Conservation (phyloP, 306 rosid species). For the Delonix regia region DNA sequence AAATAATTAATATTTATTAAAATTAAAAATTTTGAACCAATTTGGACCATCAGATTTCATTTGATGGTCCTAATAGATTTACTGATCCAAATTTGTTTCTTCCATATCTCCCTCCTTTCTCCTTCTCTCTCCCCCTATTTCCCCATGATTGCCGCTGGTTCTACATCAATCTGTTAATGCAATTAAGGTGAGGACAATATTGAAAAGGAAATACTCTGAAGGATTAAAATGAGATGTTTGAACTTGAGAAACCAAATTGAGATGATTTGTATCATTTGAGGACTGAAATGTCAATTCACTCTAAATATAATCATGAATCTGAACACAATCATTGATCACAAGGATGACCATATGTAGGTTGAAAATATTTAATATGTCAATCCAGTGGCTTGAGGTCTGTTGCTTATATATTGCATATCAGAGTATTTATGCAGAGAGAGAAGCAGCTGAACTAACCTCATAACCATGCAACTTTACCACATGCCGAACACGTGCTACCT, state of each 20-base stretch:
- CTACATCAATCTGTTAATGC: no score
- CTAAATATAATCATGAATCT: slow-evolving; percentile 7
- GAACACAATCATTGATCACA: slow-evolving; percentile 26
- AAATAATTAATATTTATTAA: no score
- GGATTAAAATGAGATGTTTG: not conserved
- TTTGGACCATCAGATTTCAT: no score
- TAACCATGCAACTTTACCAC: slow-evolving; percentile 78
- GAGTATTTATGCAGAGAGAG: slow-evolving; percentile 31
- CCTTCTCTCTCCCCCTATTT: no score
- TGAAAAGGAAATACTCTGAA: not conserved
- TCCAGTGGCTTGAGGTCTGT: not conserved
- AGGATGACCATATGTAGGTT: not conserved
- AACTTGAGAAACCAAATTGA: not conserved
- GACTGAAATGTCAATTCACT: not conserved
- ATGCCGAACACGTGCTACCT: slow-evolving; percentile 78
- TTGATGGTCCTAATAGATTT: no score
- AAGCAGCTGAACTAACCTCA: slow-evolving; percentile 66
- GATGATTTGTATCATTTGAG: not conserved
- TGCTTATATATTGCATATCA: not conserved
- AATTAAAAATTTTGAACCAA: no score
- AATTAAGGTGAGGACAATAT: not conserved
- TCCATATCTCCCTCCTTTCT: no score
- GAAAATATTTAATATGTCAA: slow-evolving; percentile 1
- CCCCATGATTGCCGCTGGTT: no score
- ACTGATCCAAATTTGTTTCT: no score